Evolutionary conservation across 139 green algal genomes (phyloP).

Genomic region (Closterium sp.): DNA sequence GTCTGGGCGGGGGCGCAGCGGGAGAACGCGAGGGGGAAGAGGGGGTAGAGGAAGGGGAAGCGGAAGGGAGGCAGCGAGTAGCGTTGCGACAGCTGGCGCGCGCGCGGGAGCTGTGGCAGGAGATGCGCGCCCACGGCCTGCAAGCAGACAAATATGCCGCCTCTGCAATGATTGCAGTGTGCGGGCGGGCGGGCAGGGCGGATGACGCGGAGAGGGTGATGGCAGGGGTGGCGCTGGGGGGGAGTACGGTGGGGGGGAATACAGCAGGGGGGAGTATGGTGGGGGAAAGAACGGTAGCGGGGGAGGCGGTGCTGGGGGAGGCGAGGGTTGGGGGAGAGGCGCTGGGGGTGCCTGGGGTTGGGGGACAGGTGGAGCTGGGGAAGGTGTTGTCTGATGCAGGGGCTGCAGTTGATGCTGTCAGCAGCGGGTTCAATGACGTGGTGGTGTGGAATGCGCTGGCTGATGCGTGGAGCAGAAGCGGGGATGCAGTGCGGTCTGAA

Average conservation of each 20-base stretch:
- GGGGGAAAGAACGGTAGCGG: background rate
- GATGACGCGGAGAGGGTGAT: background rate
- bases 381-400: background rate
- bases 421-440: background rate
- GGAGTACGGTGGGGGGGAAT: too few species aligned
- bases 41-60: background rate
- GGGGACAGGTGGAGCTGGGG: background rate
- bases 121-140: background rate
- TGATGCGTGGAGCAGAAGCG: background rate
- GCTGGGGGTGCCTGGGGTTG: background rate
- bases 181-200: background rate
- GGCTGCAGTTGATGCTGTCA: background rate
- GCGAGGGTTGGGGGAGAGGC: background rate
- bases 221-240: background rate
- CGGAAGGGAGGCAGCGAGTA: background rate
- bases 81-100: background rate
- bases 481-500: background rate
- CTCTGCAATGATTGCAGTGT: background rate
- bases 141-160: background rate
- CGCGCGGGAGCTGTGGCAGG: background rate
- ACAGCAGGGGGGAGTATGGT: too few species aligned
- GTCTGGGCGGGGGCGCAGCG: background rate
- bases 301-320: background rate
- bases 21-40: background rate
- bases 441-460: background rate